phyloP scores from a whole-genome alignment of 352 stramenopile species.

The Albugo candida region DNA sequence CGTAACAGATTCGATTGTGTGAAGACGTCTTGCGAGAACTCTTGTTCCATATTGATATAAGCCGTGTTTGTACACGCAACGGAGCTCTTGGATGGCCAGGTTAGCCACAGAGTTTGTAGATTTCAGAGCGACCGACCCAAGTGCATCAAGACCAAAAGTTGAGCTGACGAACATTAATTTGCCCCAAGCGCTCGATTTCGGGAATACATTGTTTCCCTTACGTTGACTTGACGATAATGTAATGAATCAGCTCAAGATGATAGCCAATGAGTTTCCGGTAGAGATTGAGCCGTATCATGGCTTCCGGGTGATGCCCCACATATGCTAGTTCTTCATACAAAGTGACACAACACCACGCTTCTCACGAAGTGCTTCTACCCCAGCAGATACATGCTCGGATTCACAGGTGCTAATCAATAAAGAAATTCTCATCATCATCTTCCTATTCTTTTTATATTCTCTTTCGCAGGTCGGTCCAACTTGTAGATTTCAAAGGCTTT shows the following conservation, averaged over 20 bases:
- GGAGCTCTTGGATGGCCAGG: no score
- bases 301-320: no score
- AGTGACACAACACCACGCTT: slow-evolving; percentile 54
- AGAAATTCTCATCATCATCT: no score
- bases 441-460: no score
- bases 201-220: slow-evolving; percentile 49
- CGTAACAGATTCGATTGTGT: slow-evolving; percentile 54
- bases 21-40: slow-evolving; percentile 66
- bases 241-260: slow-evolving; percentile 72
- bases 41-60: no score
- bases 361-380: slow-evolving; percentile 52
- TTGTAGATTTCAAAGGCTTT: no score
- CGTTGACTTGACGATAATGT: slow-evolving; percentile 60
- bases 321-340: slow-evolving; percentile 62
- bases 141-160: no score
- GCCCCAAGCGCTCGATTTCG: slow-evolving; percentile 59
- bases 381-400: slow-evolving; percentile 29
- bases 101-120: no score
- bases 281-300: no score
- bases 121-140: no score
- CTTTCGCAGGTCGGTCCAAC: no score
- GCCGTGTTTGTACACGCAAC: no score
- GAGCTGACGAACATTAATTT: slow-evolving; percentile 33
- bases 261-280: slow-evolving; percentile 61
- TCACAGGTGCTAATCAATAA: slow-evolving; percentile 75